These are phyloP conservation scores for Rhodosorus marinus DNA, from an alignment of 23 red algal species.

Conservation along the genomic window DNA sequence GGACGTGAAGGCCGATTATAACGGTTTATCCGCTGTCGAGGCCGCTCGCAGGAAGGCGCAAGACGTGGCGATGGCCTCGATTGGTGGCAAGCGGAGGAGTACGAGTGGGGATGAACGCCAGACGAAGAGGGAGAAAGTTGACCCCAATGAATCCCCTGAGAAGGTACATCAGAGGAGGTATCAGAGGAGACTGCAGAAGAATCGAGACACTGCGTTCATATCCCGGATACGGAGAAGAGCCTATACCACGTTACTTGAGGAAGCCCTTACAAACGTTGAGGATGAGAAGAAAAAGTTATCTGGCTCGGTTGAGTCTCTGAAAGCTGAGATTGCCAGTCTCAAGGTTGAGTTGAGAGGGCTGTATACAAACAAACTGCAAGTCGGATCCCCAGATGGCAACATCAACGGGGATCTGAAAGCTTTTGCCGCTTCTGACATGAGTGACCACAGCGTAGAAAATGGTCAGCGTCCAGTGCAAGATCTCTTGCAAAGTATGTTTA, in stretches of 20 bases:
- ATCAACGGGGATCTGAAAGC: too few relatives aligned
- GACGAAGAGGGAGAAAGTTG: too few relatives aligned
- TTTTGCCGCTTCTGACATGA: too few relatives aligned
- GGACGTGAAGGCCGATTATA: not conserved
- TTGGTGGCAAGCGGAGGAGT: too few relatives aligned
- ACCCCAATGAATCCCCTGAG: too few relatives aligned
- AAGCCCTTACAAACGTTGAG: not conserved
- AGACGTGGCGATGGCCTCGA: not conserved
- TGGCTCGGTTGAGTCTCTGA: not conserved
- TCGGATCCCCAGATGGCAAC: too few relatives aligned
- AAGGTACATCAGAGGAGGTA: too few relatives aligned
- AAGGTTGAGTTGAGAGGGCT: not conserved
- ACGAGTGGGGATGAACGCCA: too few relatives aligned
- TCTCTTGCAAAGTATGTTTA: too few relatives aligned
- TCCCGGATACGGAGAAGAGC: not conserved
- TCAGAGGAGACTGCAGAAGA: not conserved
- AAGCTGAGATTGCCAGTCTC: not conserved
- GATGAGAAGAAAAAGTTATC: not conserved
- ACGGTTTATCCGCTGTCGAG: not conserved
- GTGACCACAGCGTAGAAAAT: too few relatives aligned
- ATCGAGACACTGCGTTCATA: constrained; percentile 1
- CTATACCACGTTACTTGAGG: not conserved
- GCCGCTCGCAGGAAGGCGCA: not conserved
- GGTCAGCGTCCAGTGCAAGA: too few relatives aligned
- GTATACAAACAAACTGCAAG: too few relatives aligned